Conservation (phyloP, 495 filamentous ascomycete genomes). For the Aspergillus egyptiacus region DNA sequence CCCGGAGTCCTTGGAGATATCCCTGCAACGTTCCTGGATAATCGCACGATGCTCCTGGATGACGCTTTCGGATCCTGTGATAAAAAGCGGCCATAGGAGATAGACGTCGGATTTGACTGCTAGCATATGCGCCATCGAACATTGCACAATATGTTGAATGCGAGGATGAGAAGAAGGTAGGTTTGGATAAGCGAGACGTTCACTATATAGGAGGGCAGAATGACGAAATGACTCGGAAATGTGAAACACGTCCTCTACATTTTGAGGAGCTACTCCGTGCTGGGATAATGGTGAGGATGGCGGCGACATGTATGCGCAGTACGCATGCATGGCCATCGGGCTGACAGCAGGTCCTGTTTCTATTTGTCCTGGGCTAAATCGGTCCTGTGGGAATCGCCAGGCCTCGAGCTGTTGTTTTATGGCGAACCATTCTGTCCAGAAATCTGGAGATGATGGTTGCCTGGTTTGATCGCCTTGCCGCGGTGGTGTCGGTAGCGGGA, state of each 20-base stretch:
- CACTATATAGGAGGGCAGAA: constrained; percentile 82
- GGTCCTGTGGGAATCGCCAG: constrained; percentile 65
- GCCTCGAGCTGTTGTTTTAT: constrained; percentile 69
- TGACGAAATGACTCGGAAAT: constrained; percentile 87
- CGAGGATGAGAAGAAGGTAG: constrained; percentile 68
- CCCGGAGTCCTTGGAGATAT: constrained; percentile 80
- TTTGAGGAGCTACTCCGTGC: constrained; percentile 31
- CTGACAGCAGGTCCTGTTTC: constrained; percentile 24
- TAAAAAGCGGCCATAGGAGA: constrained; percentile 89
- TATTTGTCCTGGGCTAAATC: constrained; percentile 10
- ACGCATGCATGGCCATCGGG: constrained; percentile 12
- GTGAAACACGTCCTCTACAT: constrained; percentile 51
- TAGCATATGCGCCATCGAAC: constrained; percentile 74
- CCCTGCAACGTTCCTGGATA: constrained; percentile 71
- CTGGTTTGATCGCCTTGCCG: constrained; percentile 21
- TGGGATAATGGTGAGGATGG: constrained; percentile 24
- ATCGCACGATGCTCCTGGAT: constrained; percentile 70
- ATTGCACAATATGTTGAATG: constrained; percentile 75
- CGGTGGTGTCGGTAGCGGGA: constrained; percentile 28
- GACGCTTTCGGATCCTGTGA: constrained; percentile 86
- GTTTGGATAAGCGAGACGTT: constrained; percentile 76
- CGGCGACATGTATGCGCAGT: constrained; percentile 28
- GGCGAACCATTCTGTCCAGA: constrained; percentile 84
- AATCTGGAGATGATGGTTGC: constrained; percentile 42
- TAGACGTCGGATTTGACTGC: constrained; percentile 80